Evolutionary conservation across 345 rosid species (phyloP), one percentile per base, ranked within the genome.

Genomic region (Anastatica hierochuntica): DNA sequence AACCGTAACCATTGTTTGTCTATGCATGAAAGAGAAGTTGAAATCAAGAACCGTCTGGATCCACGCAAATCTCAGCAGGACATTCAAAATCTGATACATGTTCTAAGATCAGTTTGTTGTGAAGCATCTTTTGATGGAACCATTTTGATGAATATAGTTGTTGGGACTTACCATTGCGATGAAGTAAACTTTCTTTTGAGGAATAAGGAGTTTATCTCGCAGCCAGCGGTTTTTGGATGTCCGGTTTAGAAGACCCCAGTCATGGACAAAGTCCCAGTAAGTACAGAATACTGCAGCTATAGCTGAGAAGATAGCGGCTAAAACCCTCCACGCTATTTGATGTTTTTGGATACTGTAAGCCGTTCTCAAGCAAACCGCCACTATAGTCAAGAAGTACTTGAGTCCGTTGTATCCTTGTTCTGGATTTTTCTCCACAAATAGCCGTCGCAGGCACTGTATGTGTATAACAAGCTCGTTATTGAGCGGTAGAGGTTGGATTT

Each of bases 21-120:
- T 48, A 20, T 80, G 81, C 64, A 85, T 38, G 46, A 49, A 66
- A 4, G 31, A 12, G 10, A 72, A 17, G 2, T 56, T 11, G 58
- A 82, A 58, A 42, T 59, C 57, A 17, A 77, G 26, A 46, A 85
- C 85, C 1, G 87, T 78, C 33, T 85, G 87, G 41, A 80, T 2
- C 90, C 95, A 85, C 5, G 95, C 89, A 46, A 80, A 71, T 60
- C 90, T 73, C 73, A 85, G 64, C 43, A 82, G 24, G 4, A 80
- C 71, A 59, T 80, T 77, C 73, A 77, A 13, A 8, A 41, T 63
- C 87, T 78, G 77, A 7, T 27, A 48, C 68, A 55, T 17, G 18
- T 47, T 53, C n/a, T 5, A 39, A 37, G 33, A 54, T 60, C 14
- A 66, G 58, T 60, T n/a, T 36, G n/a, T 33, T 50, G 40, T 17